These are phyloP conservation scores for Botrytis fragariae DNA, from an alignment of 2,329 filamentous ascomycete species.

Conservation along the genomic window DNA sequence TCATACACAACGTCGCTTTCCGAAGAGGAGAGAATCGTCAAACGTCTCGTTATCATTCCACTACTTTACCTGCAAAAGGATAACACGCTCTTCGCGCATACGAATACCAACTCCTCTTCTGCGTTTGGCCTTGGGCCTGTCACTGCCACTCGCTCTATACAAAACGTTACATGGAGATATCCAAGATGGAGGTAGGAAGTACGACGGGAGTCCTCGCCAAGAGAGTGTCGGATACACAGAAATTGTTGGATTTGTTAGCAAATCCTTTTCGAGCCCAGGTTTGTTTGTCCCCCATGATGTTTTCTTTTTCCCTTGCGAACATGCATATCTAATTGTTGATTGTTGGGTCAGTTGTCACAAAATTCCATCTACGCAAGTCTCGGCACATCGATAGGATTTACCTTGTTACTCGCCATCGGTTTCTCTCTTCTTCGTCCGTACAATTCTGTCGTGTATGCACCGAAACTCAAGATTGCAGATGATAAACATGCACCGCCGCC, in stretches of 20 bases:
- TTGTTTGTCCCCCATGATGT: slow-evolving; percentile 1
- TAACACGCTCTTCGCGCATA: not conserved
- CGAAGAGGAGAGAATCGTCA: not conserved
- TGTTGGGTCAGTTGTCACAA: slow-evolving; percentile 35
- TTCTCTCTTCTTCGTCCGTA: slow-evolving; percentile 91
- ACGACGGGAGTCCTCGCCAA: slow-evolving; percentile 24
- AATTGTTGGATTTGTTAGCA: slow-evolving; percentile 35
- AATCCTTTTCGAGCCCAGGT: slow-evolving; percentile 35
- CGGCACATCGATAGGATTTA: slow-evolving; percentile 74
- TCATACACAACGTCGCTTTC: not conserved
- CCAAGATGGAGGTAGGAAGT: slow-evolving; percentile 27
- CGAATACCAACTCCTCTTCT: slow-evolving; percentile 16
- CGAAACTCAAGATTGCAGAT: slow-evolving; percentile 89
- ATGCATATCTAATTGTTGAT: slow-evolving; percentile 22
- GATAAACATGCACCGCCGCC: slow-evolving; percentile 84
- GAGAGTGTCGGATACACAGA: slow-evolving; percentile 27
- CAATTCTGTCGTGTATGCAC: slow-evolving; percentile 90
- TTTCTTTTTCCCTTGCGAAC: not conserved
- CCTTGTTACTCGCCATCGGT: slow-evolving; percentile 67
- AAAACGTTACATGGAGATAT: not conserved
- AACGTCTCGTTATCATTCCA: not conserved
- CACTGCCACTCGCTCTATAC: slow-evolving; percentile 35
- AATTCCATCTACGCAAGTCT: slow-evolving; percentile 75
- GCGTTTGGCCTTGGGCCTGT: slow-evolving; percentile 35
- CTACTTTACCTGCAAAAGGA: not conserved